Evolutionary conservation across 208 protist species (phyloP).

Genomic region (Trypanosoma conorhini): DNA sequence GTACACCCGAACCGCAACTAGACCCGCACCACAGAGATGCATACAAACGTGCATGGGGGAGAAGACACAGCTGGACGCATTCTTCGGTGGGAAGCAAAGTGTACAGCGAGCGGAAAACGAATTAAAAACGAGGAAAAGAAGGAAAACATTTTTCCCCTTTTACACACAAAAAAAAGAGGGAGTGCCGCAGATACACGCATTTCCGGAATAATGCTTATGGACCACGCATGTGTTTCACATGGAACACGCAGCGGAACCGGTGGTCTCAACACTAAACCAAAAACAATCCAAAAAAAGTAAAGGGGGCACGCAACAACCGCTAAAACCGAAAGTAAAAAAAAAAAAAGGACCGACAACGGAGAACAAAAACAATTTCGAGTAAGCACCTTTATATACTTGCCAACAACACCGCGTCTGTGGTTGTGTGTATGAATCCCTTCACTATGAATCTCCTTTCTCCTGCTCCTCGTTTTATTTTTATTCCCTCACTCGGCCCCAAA

Average conservation of each 20-base stretch:
- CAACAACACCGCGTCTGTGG: not conserved
- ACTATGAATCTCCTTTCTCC: not conserved
- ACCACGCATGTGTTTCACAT: no score
- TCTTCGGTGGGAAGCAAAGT: not conserved
- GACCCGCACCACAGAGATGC: not conserved
- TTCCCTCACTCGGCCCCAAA: no score
- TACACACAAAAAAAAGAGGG: no score
- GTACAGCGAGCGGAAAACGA: not conserved
- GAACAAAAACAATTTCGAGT: slow-evolving; percentile 7
- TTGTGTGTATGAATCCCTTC: not conserved
- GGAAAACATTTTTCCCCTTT: not conserved
- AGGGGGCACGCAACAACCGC: not conserved
- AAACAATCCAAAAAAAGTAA: slow-evolving; percentile 5
- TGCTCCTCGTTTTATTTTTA: no score
- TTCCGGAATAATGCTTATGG: no score
- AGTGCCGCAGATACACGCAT: no score
- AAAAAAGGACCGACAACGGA: slow-evolving; percentile 16
- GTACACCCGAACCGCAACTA: not conserved
- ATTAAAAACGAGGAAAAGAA: slow-evolving; percentile 1
- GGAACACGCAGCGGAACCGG: no score
- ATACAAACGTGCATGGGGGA: not conserved
- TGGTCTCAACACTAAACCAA: not conserved
- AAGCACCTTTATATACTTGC: not conserved
- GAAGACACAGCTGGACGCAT: not conserved
- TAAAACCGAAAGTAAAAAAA: slow-evolving; percentile 14